Evolutionary conservation across 495 filamentous ascomycete genomes (phyloP).

Genomic region (Cercophora samala): DNA sequence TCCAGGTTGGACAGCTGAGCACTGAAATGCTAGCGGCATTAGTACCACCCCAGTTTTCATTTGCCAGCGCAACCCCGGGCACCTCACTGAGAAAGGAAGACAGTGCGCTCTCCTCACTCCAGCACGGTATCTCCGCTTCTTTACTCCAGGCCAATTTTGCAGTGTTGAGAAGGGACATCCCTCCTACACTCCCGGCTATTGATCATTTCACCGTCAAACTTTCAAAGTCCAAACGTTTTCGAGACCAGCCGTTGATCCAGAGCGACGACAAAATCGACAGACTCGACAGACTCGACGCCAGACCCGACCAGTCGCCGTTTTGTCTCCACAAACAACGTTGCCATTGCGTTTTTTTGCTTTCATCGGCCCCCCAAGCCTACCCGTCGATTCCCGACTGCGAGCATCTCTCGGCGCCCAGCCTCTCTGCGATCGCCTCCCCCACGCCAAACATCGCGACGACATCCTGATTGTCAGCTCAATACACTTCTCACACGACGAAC

Average conservation of each 20-base stretch:
- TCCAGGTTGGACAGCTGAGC: not conserved
- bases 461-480: conserved; percentile 13
- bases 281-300: conserved; percentile 10
- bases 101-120: conserved; percentile 1
- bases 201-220: conserved; percentile 19
- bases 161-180: conserved; percentile 15
- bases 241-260: conserved; percentile 23
- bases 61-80: not conserved
- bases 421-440: conserved; percentile 27
- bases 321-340: conserved; percentile 5
- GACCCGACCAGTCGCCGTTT: conserved; percentile 4
- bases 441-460: conserved; percentile 27
- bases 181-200: conserved; percentile 16
- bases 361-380: conserved; percentile 16
- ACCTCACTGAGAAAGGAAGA: not conserved
- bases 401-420: conserved; percentile 39
- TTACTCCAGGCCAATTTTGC: not conserved
- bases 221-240: conserved; percentile 34
- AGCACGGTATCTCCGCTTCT: conserved; percentile 15
- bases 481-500: too few relatives aligned
- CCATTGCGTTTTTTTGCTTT: conserved; percentile 12
- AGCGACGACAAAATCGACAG: conserved; percentile 12
- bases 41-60: conserved; percentile 6
- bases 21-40: not conserved
- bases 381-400: conserved; percentile 20